phyloP scores from a whole-genome alignment of 768 basidiomycete genomes.

The Termitomyces sp. region DNA sequence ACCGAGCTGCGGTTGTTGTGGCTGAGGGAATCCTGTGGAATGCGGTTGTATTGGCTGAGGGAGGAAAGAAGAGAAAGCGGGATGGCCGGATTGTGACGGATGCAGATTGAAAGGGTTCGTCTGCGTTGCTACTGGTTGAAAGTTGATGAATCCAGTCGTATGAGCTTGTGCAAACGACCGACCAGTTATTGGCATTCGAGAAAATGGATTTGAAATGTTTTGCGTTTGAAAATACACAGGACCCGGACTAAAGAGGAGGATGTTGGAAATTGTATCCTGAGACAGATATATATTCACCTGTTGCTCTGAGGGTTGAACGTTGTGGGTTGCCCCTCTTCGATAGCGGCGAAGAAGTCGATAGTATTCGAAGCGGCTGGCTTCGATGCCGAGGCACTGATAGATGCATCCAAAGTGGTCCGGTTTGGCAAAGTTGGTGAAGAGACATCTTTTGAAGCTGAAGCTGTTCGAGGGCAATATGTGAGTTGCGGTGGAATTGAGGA shows the following conservation, averaged over 20 bases:
- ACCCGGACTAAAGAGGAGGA: constrained; percentile 32
- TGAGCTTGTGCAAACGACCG: constrained; percentile 47
- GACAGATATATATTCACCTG: constrained; percentile 31
- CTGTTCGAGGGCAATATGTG: background rate
- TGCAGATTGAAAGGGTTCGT: constrained; percentile 42
- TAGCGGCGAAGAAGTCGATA: constrained; percentile 84
- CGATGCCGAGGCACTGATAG: constrained; percentile 12
- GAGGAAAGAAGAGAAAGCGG: constrained; percentile 50
- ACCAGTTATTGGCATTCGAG: constrained; percentile 49
- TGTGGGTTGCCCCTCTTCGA: constrained; percentile 76
- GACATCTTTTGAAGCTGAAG: background rate
- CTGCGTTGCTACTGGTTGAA: constrained; percentile 42
- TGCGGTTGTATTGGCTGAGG: constrained; percentile 31
- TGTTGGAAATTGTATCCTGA: background rate
- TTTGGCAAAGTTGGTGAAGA: background rate
- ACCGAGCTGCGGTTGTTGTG: constrained; percentile 27
- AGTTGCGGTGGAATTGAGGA: background rate
- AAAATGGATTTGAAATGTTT: constrained; percentile 72
- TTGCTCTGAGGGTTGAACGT: constrained; percentile 62
- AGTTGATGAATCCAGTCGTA: constrained; percentile 49
- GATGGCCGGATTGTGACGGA: constrained; percentile 38
- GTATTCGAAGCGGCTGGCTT: constrained; percentile 15
- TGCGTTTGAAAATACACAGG: constrained; percentile 52
- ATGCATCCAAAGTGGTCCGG: constrained; percentile 6
- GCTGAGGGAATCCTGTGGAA: constrained; percentile 32